A percentile compares a stretch with the other conserved stretches of the same genome.
These are phyloP conservation scores for Geotrichum fermentans DNA, from an alignment of 1,139 yeast species.

Conservation along the genomic window DNA sequence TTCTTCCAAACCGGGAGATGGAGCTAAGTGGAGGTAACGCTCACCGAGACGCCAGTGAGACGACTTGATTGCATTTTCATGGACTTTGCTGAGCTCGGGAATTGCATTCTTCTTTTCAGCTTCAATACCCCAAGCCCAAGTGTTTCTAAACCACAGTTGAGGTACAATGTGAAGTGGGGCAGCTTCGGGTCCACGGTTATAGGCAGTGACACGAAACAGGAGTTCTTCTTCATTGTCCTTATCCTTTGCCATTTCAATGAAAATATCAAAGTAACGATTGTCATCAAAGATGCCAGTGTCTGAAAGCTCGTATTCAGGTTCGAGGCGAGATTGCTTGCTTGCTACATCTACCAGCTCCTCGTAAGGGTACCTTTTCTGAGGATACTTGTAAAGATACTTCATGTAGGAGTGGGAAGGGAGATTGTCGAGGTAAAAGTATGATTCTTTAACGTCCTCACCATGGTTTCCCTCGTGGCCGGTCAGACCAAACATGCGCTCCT, in stretches of 20 bases:
- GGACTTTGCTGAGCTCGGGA: constrained; percentile 48
- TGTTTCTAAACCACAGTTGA: constrained; percentile 80
- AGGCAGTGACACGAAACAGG: constrained; percentile 81
- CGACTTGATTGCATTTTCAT: constrained; percentile 47
- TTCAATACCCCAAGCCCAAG: constrained; percentile 85
- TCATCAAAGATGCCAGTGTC: constrained; percentile 77
- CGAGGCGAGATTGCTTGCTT: constrained; percentile 57
- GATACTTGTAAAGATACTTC: constrained; percentile 90
- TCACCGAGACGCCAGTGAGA: constrained; percentile 70
- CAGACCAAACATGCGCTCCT: constrained; percentile 83
- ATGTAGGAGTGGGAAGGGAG: constrained; percentile 92
- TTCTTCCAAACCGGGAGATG: constrained; percentile 68
- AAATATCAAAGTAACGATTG: constrained; percentile 82
- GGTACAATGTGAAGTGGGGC: constrained; percentile 89
- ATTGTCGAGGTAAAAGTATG: constrained; percentile 80
- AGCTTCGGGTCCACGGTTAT: constrained; percentile 74
- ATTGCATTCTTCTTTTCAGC: constrained; percentile 45
- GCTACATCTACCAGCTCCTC: constrained; percentile 68
- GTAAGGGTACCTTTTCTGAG: constrained; percentile 81
- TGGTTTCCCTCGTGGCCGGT: constrained; percentile 94
- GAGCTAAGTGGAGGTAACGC: constrained; percentile 69
- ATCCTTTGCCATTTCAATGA: constrained; percentile 86
- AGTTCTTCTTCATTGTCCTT: constrained; percentile 78
- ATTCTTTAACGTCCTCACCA: constrained; percentile 91
- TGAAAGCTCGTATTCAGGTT: constrained; percentile 65